Evolutionary conservation across 257 asterid species (phyloP).

Genomic region (Echites panduratus): DNA sequence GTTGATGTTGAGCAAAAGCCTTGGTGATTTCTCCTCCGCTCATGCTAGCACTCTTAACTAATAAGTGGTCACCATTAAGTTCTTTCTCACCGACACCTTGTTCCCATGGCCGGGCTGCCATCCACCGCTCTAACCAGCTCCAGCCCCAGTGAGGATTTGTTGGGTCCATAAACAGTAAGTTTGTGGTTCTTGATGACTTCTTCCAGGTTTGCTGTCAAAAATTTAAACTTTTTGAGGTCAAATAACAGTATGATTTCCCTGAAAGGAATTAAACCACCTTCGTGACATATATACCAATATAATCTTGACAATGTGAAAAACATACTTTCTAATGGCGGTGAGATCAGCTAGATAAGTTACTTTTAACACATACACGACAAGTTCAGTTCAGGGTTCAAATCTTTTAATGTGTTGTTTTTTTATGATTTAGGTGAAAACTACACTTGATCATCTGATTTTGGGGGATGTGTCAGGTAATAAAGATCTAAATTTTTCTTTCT

Average conservation of each 20-base stretch:
- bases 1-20: conserved; percentile 83
- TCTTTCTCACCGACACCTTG: conserved; percentile 48
- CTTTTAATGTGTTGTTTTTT: background rate
- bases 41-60: conserved; percentile 39
- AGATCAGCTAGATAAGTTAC: background rate
- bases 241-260: background rate
- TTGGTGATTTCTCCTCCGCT: conserved; percentile 66
- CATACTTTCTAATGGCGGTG: background rate
- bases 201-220: conserved; percentile 81
- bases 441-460: background rate
- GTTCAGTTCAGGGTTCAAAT: background rate
- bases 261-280: background rate
- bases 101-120: conserved; percentile 76
- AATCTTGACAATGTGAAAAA: background rate
- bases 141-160: conserved; percentile 99
- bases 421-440: background rate
- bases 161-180: conserved; percentile 85
- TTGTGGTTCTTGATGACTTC: conserved; percentile 63
- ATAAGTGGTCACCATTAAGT: conserved; percentile 32
- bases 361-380: background rate
- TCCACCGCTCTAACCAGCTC: conserved; percentile 98
- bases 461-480: background rate
- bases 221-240: conserved; percentile 7
- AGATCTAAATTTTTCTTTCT: background rate
- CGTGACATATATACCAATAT: background rate